Evolutionary conservation across 2,329 filamentous ascomycete genomes (phyloP), one percentile per base, ranked within the genome.

Genomic region (Pseudogymnoascus sp.): DNA sequence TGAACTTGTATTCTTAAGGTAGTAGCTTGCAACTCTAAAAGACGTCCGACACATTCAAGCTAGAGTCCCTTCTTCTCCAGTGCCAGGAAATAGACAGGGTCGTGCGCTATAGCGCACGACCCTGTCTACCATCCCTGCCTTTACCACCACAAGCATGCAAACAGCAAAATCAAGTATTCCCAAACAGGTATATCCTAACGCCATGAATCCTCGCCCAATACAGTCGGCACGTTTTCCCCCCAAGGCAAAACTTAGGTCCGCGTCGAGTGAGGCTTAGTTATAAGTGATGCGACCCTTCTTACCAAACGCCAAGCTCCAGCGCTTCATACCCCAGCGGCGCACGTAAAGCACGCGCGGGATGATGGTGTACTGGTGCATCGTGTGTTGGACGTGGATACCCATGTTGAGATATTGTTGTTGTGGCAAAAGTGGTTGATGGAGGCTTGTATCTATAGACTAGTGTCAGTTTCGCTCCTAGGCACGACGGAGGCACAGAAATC

Each of bases 321-420:
- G 64, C 62, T 65, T 67, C 56, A 67, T 21, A 10, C 66, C 66
- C 66, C 66, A 67, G 64, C 66, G 66, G 53, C 65, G 66, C 35
- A 67, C 62, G 59, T 67, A 67, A 13, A 67, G 66, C 3, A 67
- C 65, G n/a, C 50, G 31, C 21, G 66, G 66, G 60, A 67, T 67
- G 38, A 67, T 13, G 37, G 66, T 67, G 60, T 67, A 67, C 60
- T 65, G 64, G 59, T 67, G 65, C 66, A 67, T 67, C 56, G 64
- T 35, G 40, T 44, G 68, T 13, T 63, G 56, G 62, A 61, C 56
- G 53, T 63, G 44, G 56, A 63, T 17, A 37, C 31, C 31, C 62
- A 63, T 63, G 62, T 64, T 21, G 50, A 56, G 4, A 33, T 56
- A 21, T 35, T 56, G 50, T 33, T 56, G 26, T 56, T 56, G 33